phyloP scores from a whole-genome alignment of 176 grass and related monocot genomes.

The Cenchrus purpureus region DNA sequence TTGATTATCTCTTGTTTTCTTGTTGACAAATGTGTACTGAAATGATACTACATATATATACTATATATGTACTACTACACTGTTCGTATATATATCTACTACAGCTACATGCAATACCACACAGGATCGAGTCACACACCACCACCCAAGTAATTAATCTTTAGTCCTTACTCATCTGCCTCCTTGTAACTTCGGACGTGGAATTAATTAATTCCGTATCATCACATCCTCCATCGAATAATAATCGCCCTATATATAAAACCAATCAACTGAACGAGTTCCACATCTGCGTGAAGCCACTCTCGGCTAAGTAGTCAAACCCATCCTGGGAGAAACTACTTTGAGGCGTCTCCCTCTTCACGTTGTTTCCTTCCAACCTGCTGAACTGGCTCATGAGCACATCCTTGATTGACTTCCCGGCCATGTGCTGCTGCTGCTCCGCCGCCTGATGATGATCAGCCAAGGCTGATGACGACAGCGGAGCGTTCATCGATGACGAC shows the following conservation, averaged over 20 bases:
- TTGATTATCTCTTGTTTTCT: background rate
- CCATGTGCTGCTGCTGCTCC: slow-evolving; percentile 23
- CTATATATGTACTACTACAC: background rate
- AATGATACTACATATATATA: background rate
- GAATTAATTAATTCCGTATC: background rate
- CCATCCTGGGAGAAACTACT: slow-evolving; percentile 59
- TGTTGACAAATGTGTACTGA: slow-evolving; percentile 26
- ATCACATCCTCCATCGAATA: slow-evolving; percentile 8
- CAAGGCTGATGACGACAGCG: background rate
- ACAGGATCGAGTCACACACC: background rate
- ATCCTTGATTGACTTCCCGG: slow-evolving; percentile 51
- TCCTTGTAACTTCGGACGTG: background rate
- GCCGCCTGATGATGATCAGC: slow-evolving; percentile 34
- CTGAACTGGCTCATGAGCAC: slow-evolving; percentile 62
- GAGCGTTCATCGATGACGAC: slow-evolving; percentile 35
- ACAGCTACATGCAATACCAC: slow-evolving; percentile 56
- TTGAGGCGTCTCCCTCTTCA: slow-evolving; percentile 65
- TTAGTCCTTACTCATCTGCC: background rate
- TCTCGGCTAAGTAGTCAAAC: slow-evolving; percentile 73
- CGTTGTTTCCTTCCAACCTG: slow-evolving; percentile 65
- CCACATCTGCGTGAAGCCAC: slow-evolving; percentile 75
- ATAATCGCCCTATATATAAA: slow-evolving; percentile 34
- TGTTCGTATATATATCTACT: slow-evolving; percentile 4
- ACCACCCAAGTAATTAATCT: slow-evolving; percentile 38
- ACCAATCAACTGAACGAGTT: slow-evolving; percentile 56